These are phyloP conservation scores for Afroboletus lepidellus DNA, from an alignment of 1,284 basidiomycete species.

Conservation along the genomic window DNA sequence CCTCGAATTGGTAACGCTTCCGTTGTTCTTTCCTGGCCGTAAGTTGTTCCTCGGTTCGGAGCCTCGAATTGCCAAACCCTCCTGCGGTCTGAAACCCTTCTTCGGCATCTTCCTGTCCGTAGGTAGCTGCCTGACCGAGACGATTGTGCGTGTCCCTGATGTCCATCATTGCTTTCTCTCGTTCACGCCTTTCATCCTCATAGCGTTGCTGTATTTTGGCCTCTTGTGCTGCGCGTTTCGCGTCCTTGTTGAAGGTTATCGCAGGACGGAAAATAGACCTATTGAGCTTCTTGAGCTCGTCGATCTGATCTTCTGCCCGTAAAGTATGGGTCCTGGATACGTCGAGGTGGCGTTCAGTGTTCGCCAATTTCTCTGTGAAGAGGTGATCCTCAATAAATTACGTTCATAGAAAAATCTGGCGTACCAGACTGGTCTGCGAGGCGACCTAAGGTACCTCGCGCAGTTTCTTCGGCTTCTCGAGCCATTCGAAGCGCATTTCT, in stretches of 20 bases:
- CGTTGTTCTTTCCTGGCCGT: conserved; percentile 65
- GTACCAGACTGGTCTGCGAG: conserved; percentile 95
- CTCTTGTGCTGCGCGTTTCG: conserved; percentile 88
- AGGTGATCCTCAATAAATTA: background rate
- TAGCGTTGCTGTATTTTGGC: conserved; percentile 87
- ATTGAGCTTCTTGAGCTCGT: conserved; percentile 92
- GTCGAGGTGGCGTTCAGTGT: conserved; percentile 95
- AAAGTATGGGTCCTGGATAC: conserved; percentile 87
- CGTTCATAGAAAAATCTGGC: conserved; percentile 24
- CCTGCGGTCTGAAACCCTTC: conserved; percentile 39
- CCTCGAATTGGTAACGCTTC: conserved; percentile 91
- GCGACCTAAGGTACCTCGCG: conserved; percentile 79
- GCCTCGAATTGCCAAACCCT: conserved; percentile 38
- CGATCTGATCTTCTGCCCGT: conserved; percentile 91
- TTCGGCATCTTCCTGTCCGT: conserved; percentile 48
- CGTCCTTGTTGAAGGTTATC: conserved; percentile 88
- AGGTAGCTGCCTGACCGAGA: conserved; percentile 73
- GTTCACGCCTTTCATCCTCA: conserved; percentile 83
- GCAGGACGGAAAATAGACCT: conserved; percentile 93
- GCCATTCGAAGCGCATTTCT: conserved; percentile 93
- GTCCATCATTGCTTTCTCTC: conserved; percentile 83
- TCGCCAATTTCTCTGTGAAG: conserved; percentile 77
- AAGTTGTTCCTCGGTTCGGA: conserved; percentile 49
- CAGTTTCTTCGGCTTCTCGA: conserved; percentile 94
- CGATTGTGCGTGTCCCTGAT: conserved; percentile 86